Conservation (phyloP, 352 stramenopile genomes). For the Globisporangium cylindrosporum region DNA sequence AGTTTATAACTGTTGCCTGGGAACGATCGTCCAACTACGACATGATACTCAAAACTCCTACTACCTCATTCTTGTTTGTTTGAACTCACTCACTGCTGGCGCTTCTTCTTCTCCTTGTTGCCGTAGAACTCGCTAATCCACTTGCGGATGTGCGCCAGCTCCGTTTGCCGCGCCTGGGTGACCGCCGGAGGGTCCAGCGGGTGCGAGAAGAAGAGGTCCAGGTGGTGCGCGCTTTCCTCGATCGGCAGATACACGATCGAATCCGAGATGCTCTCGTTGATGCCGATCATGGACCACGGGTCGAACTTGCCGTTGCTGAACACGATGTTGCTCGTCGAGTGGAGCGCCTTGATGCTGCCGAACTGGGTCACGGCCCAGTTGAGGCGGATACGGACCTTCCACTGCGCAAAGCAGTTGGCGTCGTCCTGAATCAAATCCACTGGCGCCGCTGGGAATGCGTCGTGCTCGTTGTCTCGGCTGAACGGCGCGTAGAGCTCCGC, state of each 20-base stretch:
- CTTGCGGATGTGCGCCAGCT: slow-evolving; percentile 50
- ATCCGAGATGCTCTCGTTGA: slow-evolving; percentile 34
- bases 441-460: slow-evolving; percentile 29
- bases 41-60: too few species aligned
- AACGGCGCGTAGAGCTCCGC: slow-evolving; percentile 50
- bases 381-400: slow-evolving; percentile 45
- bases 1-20: too few species aligned
- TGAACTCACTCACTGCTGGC: too few species aligned
- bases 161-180: slow-evolving; percentile 31
- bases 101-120: not conserved
- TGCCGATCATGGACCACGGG: slow-evolving; percentile 51
- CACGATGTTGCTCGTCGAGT: slow-evolving; percentile 54
- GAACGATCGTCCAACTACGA: too few species aligned
- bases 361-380: slow-evolving; percentile 44
- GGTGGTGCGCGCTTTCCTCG: slow-evolving; percentile 56
- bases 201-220: slow-evolving; percentile 84
- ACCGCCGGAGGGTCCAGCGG: slow-evolving; percentile 50
- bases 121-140: slow-evolving; percentile 49
- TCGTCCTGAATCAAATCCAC: slow-evolving; percentile 31
- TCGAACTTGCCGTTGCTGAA: slow-evolving; percentile 69
- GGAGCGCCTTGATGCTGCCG: slow-evolving; percentile 46
- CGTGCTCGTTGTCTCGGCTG: slow-evolving; percentile 33
- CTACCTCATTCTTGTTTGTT: too few species aligned
- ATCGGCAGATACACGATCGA: slow-evolving; percentile 57
- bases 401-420: slow-evolving; percentile 31